A percentile compares a stretch with the other conserved stretches of the same genome.
These are phyloP conservation scores for Talaromyces piceae DNA, from an alignment of 2,329 filamentous ascomycete species.

Conservation along the genomic window DNA sequence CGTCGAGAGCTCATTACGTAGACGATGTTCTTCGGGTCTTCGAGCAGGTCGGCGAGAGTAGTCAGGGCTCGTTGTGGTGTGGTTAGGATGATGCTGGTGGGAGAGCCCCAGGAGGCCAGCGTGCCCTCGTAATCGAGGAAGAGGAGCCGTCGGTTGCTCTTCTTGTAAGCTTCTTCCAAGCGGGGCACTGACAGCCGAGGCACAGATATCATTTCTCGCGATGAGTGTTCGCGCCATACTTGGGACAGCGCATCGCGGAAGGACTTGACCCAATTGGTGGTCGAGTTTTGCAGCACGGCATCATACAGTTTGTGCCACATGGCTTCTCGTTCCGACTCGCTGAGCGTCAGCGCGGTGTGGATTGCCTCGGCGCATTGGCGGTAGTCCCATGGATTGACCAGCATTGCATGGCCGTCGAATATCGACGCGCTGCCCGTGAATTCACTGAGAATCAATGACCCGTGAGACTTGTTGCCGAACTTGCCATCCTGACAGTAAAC, in stretches of 20 bases:
- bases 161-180: conserved; percentile 59
- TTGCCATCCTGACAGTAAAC: conserved; percentile 86
- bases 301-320: conserved; percentile 69
- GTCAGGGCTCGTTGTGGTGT: conserved; percentile 81
- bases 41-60: conserved; percentile 70
- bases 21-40: conserved; percentile 74
- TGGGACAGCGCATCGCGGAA: conserved; percentile 64
- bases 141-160: conserved; percentile 65
- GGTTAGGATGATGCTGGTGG: conserved; percentile 74
- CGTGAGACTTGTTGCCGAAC: conserved; percentile 66
- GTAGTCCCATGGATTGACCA: conserved; percentile 95
- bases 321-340: conserved; percentile 60
- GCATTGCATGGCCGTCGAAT: conserved; percentile 70
- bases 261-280: conserved; percentile 74
- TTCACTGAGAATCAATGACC: conserved; percentile 85
- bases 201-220: conserved; percentile 76
- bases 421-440: conserved; percentile 89
- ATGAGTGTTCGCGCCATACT: conserved; percentile 76
- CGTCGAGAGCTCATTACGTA: conserved; percentile 90
- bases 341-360: conserved; percentile 74
- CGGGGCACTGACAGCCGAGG: conserved; percentile 68
- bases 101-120: conserved; percentile 76
- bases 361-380: conserved; percentile 80
- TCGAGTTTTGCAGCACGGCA: conserved; percentile 73
- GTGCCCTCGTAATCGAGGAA: conserved; percentile 93